Evolutionary conservation across 108 stramenopile species (phyloP), one percentile per base, ranked within the genome.

Genomic region (Mayamaea pseudoterrestris): DNA sequence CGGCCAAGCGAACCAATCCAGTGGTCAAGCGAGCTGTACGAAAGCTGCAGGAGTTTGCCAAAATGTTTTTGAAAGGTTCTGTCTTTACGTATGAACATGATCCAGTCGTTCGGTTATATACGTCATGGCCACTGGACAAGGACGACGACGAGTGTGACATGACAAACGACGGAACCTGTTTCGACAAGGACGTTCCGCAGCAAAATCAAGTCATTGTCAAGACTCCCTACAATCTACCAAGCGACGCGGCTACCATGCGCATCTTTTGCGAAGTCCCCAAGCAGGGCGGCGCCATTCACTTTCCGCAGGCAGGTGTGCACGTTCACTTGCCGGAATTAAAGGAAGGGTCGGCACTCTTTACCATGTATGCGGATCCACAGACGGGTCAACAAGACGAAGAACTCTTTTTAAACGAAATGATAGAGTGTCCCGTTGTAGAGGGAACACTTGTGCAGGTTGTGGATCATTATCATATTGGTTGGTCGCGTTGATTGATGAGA

Each of bases 181-280:
- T 3, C 26, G 2, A 2, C 20, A 21, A 2, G 22, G 44, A 3
- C 3, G 5, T 6, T 3, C 18, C 18, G 3, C 5, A 3, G 3
- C 5, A 39, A 5, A 8, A 39, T 20, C 8, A 3, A 3, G 3
- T 39, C 18, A 8, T 39, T 18, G 18, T 14, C 3, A 20, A 18
- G 3, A 6, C 3, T 39, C 8, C 20, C 18, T 14, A 14, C 5
- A 8, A 39, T 20, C 18, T 18, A 6, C 18, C 37, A 14, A 39
- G 8, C 8, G 37, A 18, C 3, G 5, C 20, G 37, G 37, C 37
- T 5, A 44, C 18, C 22, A 13, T 44, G 22, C 3, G 22, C 23
- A n/a, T 44, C 23, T 7, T 44, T 16, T 44, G 44, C 9, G 44
- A 44, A 25, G 22, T 24, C 16, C 44, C 44, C 3, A 26, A 44